A percentile compares a stretch with the other conserved stretches of the same genome.
Evolutionary conservation across 2,329 filamentous ascomycete species (phyloP).

Genomic region (Fusarium haematococcum): DNA sequence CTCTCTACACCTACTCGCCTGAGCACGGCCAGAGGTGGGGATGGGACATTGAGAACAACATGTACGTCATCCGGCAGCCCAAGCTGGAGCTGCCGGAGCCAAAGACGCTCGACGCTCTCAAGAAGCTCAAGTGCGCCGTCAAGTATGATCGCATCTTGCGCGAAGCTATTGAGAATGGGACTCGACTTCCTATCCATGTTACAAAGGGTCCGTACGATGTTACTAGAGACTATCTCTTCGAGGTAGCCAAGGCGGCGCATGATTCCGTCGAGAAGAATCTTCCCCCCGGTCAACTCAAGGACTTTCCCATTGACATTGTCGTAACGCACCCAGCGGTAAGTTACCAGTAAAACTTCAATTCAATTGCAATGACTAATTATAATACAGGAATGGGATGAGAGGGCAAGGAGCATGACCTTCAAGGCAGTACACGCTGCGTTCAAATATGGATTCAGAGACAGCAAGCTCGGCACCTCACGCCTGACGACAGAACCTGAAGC

Average conservation of each 20-base stretch:
- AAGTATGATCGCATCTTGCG: neutral
- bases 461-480: neutral
- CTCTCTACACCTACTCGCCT: slow-evolving; percentile 23
- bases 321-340: slow-evolving; percentile 26
- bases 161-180: neutral
- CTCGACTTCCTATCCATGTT: slow-evolving; percentile 15
- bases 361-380: neutral
- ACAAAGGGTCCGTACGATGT: slow-evolving; percentile 21
- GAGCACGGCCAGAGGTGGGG: slow-evolving; percentile 15
- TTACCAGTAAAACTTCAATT: neutral
- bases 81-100: slow-evolving; percentile 23
- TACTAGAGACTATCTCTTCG: slow-evolving; percentile 17
- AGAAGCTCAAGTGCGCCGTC: slow-evolving; percentile 15
- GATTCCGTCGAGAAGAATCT: slow-evolving; percentile 10
- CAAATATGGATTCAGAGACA: slow-evolving; percentile 6
- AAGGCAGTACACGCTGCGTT: slow-evolving; percentile 24
- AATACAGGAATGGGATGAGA: slow-evolving; percentile 20
- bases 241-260: slow-evolving; percentile 9
- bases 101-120: slow-evolving; percentile 6
- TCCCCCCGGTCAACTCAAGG: neutral
- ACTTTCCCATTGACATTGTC: slow-evolving; percentile 24
- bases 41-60: slow-evolving; percentile 20
- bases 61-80: slow-evolving; percentile 23
- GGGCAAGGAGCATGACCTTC: slow-evolving; percentile 21
- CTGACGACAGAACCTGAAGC: slow-evolving; percentile 24